Base-by-base conservation (phyloP, 306 rosid species). In the Mimosa bimucronata region DNA sequence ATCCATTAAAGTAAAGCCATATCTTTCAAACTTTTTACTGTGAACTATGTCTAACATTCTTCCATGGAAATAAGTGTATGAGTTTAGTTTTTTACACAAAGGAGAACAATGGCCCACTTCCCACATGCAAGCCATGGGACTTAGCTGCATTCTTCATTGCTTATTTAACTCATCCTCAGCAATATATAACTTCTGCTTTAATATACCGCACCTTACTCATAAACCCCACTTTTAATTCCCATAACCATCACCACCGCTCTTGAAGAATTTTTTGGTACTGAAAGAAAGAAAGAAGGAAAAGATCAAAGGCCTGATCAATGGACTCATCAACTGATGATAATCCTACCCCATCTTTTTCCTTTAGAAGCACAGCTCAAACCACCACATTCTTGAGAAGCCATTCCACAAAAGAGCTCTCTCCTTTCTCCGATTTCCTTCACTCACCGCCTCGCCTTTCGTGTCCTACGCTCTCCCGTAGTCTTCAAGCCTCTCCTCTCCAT, bases 371-470 rank as follows among this genome's bases (percentile, higher is more conserved):
- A 71, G 41, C 78, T 53, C 74, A 73, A 57, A 73, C 44, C 88
- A 79, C 37, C 88, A 80, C 45, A 77, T 66, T 87, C 73, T 74
- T 88, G 52, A 80, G 97, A 85, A 89, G 95, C 91, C 88, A 60
- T 50, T 92, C 98, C 52, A 83, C 97, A 26, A 91, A 85, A 83
- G 93, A 91, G 61, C 75, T 87, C 2, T 77, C 93, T 3, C 77
- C 93, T 45, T 86, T 89, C 85, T 80, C 91, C 11, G 84, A 81
- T 10, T 80, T 88, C 13, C 87, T 85, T 23, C 82, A 65, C 81
- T 87, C 89, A 57, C 92, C 95, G 15, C 92, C 94, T 19, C 88
- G 86, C 72, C 89, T 85, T 14, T 83, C 83, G 37, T 73, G 77
- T 65, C 88, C 94, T 7, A 88, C 88, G 15, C 87, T 88, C 41